Evolutionary conservation across 78 protist species (phyloP).

Genomic region (Dictyostelium firmibasis): DNA sequence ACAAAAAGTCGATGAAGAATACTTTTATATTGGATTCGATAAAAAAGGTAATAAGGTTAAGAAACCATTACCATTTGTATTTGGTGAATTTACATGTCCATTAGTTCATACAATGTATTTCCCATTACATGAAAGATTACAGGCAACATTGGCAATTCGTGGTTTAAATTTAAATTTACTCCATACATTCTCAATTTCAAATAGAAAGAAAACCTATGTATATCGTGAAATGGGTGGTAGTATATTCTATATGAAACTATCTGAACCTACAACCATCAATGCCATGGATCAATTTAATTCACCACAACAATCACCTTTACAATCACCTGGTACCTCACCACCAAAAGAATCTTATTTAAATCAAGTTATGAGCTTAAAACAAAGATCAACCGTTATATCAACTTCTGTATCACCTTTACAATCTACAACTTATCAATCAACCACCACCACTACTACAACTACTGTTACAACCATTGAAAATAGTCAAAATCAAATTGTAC

Average conservation of each 20-base stretch:
- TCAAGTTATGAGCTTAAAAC: neutral
- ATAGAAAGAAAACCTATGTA: slow-evolving; percentile 73
- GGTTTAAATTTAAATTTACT: slow-evolving; percentile 36
- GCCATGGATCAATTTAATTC: slow-evolving; percentile 33
- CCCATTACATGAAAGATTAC: slow-evolving; percentile 38
- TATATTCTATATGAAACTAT: slow-evolving; percentile 61
- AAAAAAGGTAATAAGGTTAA: neutral
- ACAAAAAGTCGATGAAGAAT: neutral
- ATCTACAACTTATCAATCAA: neutral
- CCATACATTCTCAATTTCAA: slow-evolving; percentile 59
- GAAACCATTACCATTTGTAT: slow-evolving; percentile 5
- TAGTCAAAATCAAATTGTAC: neutral
- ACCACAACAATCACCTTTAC: slow-evolving; percentile 65
- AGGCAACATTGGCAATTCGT: slow-evolving; percentile 33
- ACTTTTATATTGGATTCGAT: neutral
- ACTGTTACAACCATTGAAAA: neutral
- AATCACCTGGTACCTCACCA: slow-evolving; percentile 62
- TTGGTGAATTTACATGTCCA: slow-evolving; percentile 65
- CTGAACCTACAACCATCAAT: slow-evolving; percentile 11
- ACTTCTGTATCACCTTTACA: neutral
- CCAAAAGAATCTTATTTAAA: slow-evolving; percentile 45
- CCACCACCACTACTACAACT: neutral
- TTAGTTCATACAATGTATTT: slow-evolving; percentile 39
- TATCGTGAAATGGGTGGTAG: slow-evolving; percentile 71
- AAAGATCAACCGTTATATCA: neutral